Conservation (phyloP, 2,329 filamentous ascomycete genomes). For the Cryoendolithus antarcticus region DNA sequence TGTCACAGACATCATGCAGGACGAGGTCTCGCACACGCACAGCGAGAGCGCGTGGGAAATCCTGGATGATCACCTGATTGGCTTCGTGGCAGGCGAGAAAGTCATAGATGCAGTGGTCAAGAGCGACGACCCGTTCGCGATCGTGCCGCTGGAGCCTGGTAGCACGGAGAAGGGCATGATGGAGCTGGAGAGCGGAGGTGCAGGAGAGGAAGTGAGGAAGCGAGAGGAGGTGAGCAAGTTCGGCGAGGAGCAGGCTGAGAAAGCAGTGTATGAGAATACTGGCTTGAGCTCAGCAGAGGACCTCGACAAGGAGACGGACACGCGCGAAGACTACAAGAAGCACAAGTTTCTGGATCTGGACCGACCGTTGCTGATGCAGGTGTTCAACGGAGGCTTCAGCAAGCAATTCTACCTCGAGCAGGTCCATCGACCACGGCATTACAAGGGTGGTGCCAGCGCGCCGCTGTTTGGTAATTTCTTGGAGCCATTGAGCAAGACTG, state of each 20-base stretch:
- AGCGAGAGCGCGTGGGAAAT: constrained; percentile 93
- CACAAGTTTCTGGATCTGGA: constrained; percentile 91
- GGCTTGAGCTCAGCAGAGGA: constrained; percentile 87
- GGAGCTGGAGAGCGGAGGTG: constrained; percentile 40
- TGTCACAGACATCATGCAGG: constrained; percentile 67
- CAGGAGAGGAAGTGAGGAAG: constrained; percentile 20
- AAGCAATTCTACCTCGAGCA: constrained; percentile 98
- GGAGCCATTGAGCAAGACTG: constrained; percentile 90
- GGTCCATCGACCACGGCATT: constrained; percentile 89
- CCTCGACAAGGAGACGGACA: constrained; percentile 73
- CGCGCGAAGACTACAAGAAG: constrained; percentile 61
- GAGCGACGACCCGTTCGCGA: constrained; percentile 35
- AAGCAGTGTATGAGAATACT: constrained; percentile 48
- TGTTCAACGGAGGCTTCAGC: constrained; percentile 76
- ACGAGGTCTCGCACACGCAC: constrained; percentile 71
- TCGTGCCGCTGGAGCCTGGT: constrained; percentile 39
- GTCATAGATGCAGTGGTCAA: constrained; percentile 38
- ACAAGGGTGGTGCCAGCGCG: constrained; percentile 83
- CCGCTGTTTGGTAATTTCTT: constrained; percentile 95
- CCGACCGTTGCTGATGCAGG: constrained; percentile 71
- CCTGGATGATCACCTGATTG: constrained; percentile 73
- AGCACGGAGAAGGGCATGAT: constrained; percentile 32
- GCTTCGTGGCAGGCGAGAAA: constrained; percentile 58
- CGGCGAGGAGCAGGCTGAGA: constrained; percentile 10
- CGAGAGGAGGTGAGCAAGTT: constrained; percentile 21